Conservation (phyloP, 208 protist genomes). For the Acanthamoeba divionensis region DNA sequence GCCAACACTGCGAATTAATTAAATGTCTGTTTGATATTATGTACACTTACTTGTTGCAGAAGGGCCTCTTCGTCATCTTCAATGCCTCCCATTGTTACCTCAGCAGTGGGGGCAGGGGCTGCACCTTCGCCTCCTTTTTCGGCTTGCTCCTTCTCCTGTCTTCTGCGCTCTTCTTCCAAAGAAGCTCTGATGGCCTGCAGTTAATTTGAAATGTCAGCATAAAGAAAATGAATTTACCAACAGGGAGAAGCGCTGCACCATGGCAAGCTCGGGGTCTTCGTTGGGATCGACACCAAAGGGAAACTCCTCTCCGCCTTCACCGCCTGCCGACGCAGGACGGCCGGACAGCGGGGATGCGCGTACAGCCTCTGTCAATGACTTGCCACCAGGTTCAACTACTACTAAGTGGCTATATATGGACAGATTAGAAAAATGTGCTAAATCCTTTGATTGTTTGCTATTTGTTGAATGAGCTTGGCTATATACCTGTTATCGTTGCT, state of each 20-base stretch:
- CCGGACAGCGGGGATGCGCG: slow-evolving; percentile 11
- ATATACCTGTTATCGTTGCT: slow-evolving; percentile 43
- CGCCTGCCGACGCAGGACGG: background rate
- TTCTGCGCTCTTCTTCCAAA: slow-evolving; percentile 5
- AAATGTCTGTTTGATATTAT: no score
- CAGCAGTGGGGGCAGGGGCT: background rate
- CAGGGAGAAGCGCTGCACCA: background rate
- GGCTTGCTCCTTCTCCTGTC: background rate
- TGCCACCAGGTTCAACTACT: background rate
- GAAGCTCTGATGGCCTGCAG: slow-evolving; percentile 26
- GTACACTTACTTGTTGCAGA: no score
- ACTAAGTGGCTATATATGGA: slow-evolving; percentile 9
- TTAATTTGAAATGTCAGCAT: background rate
- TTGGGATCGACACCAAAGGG: slow-evolving; percentile 27
- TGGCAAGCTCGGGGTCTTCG: slow-evolving; percentile 22
- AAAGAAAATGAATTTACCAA: background rate
- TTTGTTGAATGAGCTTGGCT: no score
- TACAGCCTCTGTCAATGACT: background rate
- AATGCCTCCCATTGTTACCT: background rate
- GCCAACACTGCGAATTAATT: no score
- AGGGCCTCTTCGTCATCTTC: slow-evolving; percentile 38
- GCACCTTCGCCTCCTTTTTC: background rate
- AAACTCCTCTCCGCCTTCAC: background rate
- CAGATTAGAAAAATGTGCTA: no score
- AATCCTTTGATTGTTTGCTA: no score